Conservation (phyloP, 805 yeast species). For the Yamadazyma sp. region DNA sequence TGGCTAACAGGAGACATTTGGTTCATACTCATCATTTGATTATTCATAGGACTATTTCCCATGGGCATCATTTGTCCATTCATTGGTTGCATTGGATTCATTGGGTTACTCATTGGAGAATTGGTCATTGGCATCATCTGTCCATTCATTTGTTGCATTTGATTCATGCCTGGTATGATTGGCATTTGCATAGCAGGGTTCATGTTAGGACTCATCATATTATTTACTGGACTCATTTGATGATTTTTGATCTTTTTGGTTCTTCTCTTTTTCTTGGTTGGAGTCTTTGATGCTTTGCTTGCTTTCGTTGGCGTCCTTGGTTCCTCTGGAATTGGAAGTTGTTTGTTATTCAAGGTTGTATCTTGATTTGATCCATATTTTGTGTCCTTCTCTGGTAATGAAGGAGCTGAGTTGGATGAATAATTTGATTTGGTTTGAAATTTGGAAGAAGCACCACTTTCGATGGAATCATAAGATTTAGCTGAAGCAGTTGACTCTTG, state of each 20-base stretch:
- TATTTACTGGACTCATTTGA: slow-evolving; percentile 1
- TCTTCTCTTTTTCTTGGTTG: slow-evolving; percentile 5
- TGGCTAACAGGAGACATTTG: slow-evolving; percentile 2
- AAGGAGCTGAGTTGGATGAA: neutral
- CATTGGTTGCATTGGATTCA: slow-evolving; percentile 3
- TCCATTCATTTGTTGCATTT: slow-evolving; percentile 3
- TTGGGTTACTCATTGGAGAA: neutral
- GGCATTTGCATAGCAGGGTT: slow-evolving; percentile 1
- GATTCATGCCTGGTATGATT: slow-evolving; percentile 2
- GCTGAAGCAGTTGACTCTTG: slow-evolving; percentile 11
- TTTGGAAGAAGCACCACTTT: slow-evolving; percentile 27
- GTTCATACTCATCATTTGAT: neutral
- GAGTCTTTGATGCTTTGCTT: neutral
- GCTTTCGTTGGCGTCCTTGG: neutral
- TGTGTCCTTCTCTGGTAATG: neutral
- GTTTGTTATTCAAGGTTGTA: neutral
- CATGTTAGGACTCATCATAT: neutral
- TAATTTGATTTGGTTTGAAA: slow-evolving; percentile 4
- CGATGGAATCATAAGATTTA: slow-evolving; percentile 28
- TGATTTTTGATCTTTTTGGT: slow-evolving; percentile 2
- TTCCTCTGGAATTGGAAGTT: neutral
- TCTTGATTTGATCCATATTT: neutral
- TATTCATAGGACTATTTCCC: slow-evolving; percentile 5
- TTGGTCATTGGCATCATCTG: neutral
- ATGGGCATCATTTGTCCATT: slow-evolving; percentile 1